Percentiles rank a stretch among this genome's conserved stretches.
Evolutionary conservation across 345 rosid genomes (phyloP).

Genomic region (Viola odorata): DNA sequence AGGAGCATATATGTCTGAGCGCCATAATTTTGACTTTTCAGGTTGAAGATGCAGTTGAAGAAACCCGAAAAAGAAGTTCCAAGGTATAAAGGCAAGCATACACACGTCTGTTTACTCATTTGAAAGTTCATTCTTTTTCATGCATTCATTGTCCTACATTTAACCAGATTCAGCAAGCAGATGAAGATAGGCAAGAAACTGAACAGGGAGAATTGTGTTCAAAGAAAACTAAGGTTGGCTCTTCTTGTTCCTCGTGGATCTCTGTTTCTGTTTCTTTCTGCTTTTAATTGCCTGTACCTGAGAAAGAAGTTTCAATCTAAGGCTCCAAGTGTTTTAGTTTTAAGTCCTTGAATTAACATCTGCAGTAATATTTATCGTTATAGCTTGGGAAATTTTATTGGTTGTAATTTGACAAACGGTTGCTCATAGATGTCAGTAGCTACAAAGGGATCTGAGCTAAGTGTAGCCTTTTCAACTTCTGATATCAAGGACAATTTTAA

Average conservation of each 20-base stretch:
- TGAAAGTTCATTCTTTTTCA: too few species aligned
- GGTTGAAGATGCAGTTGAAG: constrained; percentile 1
- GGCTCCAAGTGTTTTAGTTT: neutral
- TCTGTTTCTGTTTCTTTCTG: neutral
- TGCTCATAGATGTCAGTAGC: constrained; percentile 28
- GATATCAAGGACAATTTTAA: constrained; percentile 64
- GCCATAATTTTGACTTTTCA: neutral
- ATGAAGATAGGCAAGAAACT: constrained; percentile 23
- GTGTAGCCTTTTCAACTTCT: constrained; percentile 45
- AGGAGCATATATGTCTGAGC: neutral
- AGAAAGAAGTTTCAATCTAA: neutral
- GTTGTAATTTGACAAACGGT: constrained; percentile 11
- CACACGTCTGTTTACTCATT: neutral
- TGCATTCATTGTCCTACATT: neutral
- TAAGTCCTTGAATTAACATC: neutral
- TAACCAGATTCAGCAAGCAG: constrained; percentile 21
- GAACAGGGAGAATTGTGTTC: constrained; percentile 24
- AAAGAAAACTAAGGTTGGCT: constrained; percentile 49
- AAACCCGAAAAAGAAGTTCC: neutral
- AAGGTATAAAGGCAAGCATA: neutral
- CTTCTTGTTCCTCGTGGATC: neutral
- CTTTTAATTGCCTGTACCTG: neutral
- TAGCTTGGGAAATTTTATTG: constrained; percentile 1
- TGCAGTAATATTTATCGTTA: neutral
- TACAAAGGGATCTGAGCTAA: constrained; percentile 33